These are phyloP conservation scores for Diaporthe aspalathi DNA, from an alignment of 2,329 filamentous ascomycete species.

Conservation along the genomic window DNA sequence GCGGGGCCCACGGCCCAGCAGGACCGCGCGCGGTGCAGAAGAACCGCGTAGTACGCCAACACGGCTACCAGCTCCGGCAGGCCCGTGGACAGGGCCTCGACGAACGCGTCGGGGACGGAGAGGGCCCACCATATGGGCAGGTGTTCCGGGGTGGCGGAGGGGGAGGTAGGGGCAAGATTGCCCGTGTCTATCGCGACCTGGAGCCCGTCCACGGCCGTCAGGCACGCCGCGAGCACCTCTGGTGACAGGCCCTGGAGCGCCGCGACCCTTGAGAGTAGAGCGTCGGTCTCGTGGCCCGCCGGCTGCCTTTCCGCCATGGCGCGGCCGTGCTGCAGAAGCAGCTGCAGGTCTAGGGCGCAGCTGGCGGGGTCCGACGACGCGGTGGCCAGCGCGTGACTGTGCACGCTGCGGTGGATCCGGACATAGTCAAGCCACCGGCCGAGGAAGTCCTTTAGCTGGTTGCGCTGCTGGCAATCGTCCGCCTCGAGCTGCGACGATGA, in stretches of 20 bases:
- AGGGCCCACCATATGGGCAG: constrained; percentile 25
- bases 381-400: constrained; percentile 48
- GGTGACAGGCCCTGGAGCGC: constrained; percentile 18
- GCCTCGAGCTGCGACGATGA: constrained; percentile 46
- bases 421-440: constrained; percentile 54
- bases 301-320: not conserved
- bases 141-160: not conserved
- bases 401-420: constrained; percentile 56
- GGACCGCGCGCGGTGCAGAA: constrained; percentile 8
- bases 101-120: constrained; percentile 3
- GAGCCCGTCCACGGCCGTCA: constrained; percentile 19
- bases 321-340: constrained; percentile 39
- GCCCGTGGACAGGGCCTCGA: constrained; percentile 20
- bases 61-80: constrained; percentile 15
- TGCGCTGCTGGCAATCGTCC: constrained; percentile 12
- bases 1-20: constrained; percentile 15
- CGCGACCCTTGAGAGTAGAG: constrained; percentile 2
- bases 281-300: constrained; percentile 10
- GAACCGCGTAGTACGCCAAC: constrained; percentile 29
- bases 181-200: constrained; percentile 12
- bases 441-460: constrained; percentile 46
- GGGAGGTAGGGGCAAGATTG: not conserved
- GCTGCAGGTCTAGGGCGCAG: constrained; percentile 50
- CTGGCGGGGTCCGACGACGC: constrained; percentile 49
- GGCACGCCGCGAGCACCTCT: constrained; percentile 14